Base-by-base conservation (phyloP, 2,329 filamentous ascomycete genomes). In the Microdochium trichocladiopsis region DNA sequence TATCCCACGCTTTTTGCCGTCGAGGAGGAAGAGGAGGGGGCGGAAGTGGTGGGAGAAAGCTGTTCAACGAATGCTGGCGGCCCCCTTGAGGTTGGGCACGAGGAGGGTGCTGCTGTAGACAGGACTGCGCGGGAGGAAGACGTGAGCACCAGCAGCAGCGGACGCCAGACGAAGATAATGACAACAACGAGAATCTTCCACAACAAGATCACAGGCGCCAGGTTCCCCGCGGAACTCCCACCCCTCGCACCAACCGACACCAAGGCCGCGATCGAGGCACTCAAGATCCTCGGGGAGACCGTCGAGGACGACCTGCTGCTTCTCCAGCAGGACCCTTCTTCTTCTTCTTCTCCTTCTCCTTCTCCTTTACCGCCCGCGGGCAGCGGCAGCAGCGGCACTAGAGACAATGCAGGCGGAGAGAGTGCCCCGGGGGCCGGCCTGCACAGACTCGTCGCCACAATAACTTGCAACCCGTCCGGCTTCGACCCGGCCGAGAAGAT, bases 261-360 rank as follows among this genome's bases (percentile, higher is more conserved):
- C 16, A 10, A 45, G 14, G 41, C 55, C 66, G 41, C 41, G 0
- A 51, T 64, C 2, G 62, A 62, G 0, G 69, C 71, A 4, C 65
- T 80, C 16, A 60, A 66, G 16, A 61, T 66, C 6, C 61, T 80
- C 1, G 75, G 69, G n/a, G 71, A 77, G 58, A 79, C 72, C 0
- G 68, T 82, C 2, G 78, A 82, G 53, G 78, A 82, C 51, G 78
- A 82, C 56, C 57, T 82, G 21, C 79, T 82, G 50, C 62, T 82
- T 2, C 64, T 80, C 5, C 65, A 66, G 21, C 41, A 45, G 41
- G 41, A 45, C 12, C n/a, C 41, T 18, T 8, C 28, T 31, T 14
- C 28, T 14, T 31, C 14, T 8, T 14, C 28, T 31, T n/a, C n/a
- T n/a, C n/a, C n/a, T n/a, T n/a, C n/a, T n/a, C n/a, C n/a, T n/a